Evolutionary conservation across 768 basidiomycete genomes (phyloP), one percentile per base, ranked within the genome.

Genomic region (Coprinopsis cinerea): DNA sequence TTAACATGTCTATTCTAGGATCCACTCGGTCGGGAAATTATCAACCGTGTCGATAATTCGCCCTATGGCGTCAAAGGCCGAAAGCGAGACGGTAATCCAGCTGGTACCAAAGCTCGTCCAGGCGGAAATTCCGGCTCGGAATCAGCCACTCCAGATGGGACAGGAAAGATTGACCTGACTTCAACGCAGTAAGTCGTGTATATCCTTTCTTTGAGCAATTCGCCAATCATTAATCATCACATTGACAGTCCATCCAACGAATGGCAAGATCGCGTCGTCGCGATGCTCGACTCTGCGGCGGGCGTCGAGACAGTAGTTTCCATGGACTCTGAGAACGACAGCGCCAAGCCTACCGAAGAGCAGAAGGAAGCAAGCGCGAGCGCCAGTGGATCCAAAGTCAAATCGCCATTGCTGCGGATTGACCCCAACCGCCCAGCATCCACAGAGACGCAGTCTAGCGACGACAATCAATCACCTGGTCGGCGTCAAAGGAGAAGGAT

Each of bases 61-160:
- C 75, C 84, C 0, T 92, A 91, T 61, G 90, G 90, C 26, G 76
- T 79, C 58, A 82, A 79, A 59, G 86, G 86, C 26, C 79, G 86
- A 32, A 80, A 76, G 54, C 68, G 67, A 11, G 71, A 70, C 30
- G 65, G 65, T n/a, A 65, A 55, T 45, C 25, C 44, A 18, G 42
- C 48, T 18, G 27, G 47, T 9, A 24, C 49, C n/a, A 53, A 48
- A 36, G 26, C 54, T 28, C 49, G 57, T 15, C 49, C 57, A 53
- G 50, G 45, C 54, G 27, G 54, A 36, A 34, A 56, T 59, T 59
- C 61, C 30, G 54, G 54, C 24, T 59, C 62, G 20, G 63, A 64
- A 13, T 54, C 63, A n/a, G 28, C 44, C 7, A 54, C 61, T 47
- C 53, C 52, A 23, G 56, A 57, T 18, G 45, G n/a, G 14, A 17